Evolutionary conservation across 139 green algal species (phyloP).

Genomic region (Penium margaritaceum): DNA sequence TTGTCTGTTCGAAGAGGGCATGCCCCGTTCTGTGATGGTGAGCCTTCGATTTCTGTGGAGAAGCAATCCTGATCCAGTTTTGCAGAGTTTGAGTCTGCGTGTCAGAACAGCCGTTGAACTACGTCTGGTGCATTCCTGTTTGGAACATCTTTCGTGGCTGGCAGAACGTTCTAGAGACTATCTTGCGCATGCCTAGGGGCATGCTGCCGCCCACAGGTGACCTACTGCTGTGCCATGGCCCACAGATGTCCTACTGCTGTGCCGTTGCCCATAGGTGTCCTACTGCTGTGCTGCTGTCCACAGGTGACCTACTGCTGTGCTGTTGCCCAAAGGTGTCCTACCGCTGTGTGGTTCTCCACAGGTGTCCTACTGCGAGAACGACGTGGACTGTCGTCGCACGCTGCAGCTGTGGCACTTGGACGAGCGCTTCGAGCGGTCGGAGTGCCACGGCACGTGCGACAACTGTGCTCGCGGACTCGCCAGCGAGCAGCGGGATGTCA

Average conservation of each 20-base stretch:
- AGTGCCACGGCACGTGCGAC: constrained; percentile 46
- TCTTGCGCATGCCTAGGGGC: too few relatives aligned
- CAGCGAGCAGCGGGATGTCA: constrained; percentile 21
- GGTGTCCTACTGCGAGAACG: constrained; percentile 50
- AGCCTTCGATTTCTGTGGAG: not conserved
- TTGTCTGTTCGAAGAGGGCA: not conserved
- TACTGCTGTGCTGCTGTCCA: too few relatives aligned
- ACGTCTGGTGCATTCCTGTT: not conserved
- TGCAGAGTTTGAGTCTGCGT: too few relatives aligned
- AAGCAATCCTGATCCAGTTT: not conserved
- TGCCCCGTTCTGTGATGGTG: not conserved
- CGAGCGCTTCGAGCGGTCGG: constrained; percentile 37
- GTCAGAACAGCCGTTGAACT: too few relatives aligned
- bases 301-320: too few relatives aligned
- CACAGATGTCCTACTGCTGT: too few relatives aligned
- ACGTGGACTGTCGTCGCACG: constrained; percentile 45
- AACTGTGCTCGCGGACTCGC: constrained; percentile 35
- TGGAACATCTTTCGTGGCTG: not conserved
- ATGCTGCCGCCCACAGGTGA: constrained; percentile 27
- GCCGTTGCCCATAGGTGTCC: too few relatives aligned
- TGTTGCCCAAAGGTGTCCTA: too few relatives aligned
- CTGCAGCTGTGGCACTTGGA: constrained; percentile 47
- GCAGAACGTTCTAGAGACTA: too few relatives aligned
- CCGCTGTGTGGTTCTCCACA: too few relatives aligned
- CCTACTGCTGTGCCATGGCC: too few relatives aligned